Conservation (phyloP, 163 green algal genomes). For the Chlamydomonas reinhardtii region DNA sequence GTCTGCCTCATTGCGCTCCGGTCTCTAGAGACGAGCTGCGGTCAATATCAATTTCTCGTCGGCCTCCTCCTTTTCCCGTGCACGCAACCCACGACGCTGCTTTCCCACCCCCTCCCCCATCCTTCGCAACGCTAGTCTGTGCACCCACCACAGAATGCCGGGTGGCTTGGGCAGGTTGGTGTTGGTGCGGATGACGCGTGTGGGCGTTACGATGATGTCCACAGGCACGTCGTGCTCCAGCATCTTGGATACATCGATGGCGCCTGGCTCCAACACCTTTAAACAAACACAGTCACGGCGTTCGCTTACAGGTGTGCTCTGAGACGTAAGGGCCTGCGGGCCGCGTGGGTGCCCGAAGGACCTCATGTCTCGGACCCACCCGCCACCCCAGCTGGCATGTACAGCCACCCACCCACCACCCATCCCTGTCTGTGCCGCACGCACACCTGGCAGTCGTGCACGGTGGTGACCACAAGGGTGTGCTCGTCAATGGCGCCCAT, state of each 20-base stretch:
- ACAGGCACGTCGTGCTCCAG: slow-evolving; percentile 69
- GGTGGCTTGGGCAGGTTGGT: slow-evolving; percentile 61
- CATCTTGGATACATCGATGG: slow-evolving; percentile 58
- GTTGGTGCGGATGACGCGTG: slow-evolving; percentile 73
- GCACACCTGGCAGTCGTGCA: slow-evolving; percentile 79
- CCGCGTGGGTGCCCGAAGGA: no score
- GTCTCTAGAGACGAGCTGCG: no score
- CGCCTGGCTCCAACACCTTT: slow-evolving; percentile 45
- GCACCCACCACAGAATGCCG: slow-evolving; percentile 74
- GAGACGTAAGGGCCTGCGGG: neutral
- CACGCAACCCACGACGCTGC: no score
- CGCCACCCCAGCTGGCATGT: no score
- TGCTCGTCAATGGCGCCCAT: slow-evolving; percentile 81
- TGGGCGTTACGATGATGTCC: slow-evolving; percentile 87
- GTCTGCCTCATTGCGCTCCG: no score
- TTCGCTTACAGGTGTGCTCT: no score
- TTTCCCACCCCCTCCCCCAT: neutral
- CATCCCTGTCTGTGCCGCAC: no score
- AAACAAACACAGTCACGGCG: no score
- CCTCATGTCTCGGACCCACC: no score
- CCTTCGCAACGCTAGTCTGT: neutral
- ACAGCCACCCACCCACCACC: no score
- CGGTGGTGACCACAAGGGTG: slow-evolving; percentile 79
- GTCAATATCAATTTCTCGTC: no score
- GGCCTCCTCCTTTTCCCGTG: no score